Evolutionary conservation across 371 early-diverging fungal species (phyloP).

Genomic region (Apophysomyces sp.): DNA sequence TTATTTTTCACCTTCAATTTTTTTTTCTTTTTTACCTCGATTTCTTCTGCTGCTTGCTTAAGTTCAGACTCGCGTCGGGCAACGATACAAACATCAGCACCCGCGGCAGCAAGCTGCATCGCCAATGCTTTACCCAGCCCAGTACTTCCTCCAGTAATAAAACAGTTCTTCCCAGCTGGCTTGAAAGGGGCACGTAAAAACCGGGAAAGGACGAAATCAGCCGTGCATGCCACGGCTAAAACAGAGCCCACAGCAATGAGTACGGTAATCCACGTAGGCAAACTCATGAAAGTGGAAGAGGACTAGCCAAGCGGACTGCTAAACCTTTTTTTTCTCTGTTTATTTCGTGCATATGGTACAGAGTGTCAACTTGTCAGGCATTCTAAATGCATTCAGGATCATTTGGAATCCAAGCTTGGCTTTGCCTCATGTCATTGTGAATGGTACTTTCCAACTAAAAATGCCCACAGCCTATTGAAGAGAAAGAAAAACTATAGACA

Average conservation of each 20-base stretch:
- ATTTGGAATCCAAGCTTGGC: conserved; percentile 67
- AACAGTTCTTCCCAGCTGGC: conserved; percentile 66
- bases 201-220: conserved; percentile 25
- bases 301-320: not conserved
- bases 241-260: conserved; percentile 31
- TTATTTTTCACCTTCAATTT: too few species aligned
- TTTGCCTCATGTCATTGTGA: conserved; percentile 73
- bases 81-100: conserved; percentile 89
- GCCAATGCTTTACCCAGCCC: conserved; percentile 91
- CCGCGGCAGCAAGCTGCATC: conserved; percentile 65
- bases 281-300: conserved; percentile 14
- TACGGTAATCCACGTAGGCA: conserved; percentile 40
- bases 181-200: conserved; percentile 34
- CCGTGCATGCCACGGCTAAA: conserved; percentile 14
- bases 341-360: conserved; percentile 64
- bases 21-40: conserved; percentile 40
- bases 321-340: not conserved
- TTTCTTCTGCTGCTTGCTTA: conserved; percentile 51
- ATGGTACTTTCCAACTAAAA: conserved; percentile 41
- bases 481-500: conserved; percentile 42
- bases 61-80: conserved; percentile 70
- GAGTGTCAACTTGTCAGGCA: conserved; percentile 70
- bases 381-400: conserved; percentile 58
- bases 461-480: not conserved
- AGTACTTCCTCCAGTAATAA: conserved; percentile 93